Evolutionary conservation across 2,329 filamentous ascomycete species (phyloP).

Genomic region (Xylaria multiplex): DNA sequence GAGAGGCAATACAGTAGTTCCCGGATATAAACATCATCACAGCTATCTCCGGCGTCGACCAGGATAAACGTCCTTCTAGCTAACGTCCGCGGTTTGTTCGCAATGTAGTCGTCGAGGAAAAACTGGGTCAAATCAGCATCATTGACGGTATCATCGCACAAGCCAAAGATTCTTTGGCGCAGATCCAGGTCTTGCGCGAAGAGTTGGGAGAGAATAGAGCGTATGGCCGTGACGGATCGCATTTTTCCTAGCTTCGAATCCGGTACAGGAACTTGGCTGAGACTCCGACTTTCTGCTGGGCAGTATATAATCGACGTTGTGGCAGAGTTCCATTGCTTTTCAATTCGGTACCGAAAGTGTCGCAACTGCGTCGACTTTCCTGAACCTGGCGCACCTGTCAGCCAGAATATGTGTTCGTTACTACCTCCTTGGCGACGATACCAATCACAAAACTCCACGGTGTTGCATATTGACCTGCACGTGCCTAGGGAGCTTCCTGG

Average conservation of each 20-base stretch:
- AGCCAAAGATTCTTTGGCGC: slow-evolving; percentile 16
- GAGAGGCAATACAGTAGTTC: slow-evolving; percentile 29
- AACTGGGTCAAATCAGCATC: slow-evolving; percentile 26
- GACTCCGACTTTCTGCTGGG: slow-evolving; percentile 16
- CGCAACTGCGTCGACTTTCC: slow-evolving; percentile 34
- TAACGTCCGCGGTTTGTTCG: slow-evolving; percentile 7
- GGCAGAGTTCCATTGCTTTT: slow-evolving; percentile 28
- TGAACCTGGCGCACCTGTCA: slow-evolving; percentile 31
- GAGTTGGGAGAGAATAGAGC: slow-evolving; percentile 32
- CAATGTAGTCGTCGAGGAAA: slow-evolving; percentile 32
- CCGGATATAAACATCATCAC: slow-evolving; percentile 28
- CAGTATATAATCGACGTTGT: slow-evolving; percentile 31
- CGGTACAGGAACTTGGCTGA: slow-evolving; percentile 5
- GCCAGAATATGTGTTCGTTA: slow-evolving; percentile 30
- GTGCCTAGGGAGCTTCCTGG: slow-evolving; percentile 5
- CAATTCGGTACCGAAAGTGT: slow-evolving; percentile 24
- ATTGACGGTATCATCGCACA: slow-evolving; percentile 5
- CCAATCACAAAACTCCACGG: slow-evolving; percentile 32
- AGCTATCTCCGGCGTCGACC: slow-evolving; percentile 23
- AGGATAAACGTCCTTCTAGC: slow-evolving; percentile 34
- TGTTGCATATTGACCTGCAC: slow-evolving; percentile 26
- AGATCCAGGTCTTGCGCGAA: slow-evolving; percentile 27
- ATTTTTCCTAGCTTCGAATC: slow-evolving; percentile 15
- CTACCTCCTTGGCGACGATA: slow-evolving; percentile 32
- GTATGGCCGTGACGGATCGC: slow-evolving; percentile 24